Conservation (phyloP, 495 filamentous ascomycete genomes). For the Bacidia gigantensis region DNA sequence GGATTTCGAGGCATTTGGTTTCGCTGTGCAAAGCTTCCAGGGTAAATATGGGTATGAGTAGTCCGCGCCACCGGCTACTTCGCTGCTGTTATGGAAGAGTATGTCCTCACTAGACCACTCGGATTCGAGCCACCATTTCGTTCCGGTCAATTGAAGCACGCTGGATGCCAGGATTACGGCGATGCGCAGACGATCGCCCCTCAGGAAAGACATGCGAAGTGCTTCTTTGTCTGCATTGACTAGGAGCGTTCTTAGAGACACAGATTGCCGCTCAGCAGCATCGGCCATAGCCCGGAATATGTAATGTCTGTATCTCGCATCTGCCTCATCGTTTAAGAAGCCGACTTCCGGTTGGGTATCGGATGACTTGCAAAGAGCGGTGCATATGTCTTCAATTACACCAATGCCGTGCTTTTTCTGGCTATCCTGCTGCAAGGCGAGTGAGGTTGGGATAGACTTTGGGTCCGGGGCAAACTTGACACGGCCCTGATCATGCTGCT, state of each 20-base stretch:
- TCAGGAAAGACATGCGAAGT: slow-evolving; percentile 4
- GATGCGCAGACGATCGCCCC: slow-evolving; percentile 21
- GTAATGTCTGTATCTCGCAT: background rate
- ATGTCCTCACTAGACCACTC: slow-evolving; percentile 23
- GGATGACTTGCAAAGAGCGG: background rate
- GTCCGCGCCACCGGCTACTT: background rate
- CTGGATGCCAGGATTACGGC: slow-evolving; percentile 25
- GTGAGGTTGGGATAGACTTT: background rate
- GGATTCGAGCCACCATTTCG: slow-evolving; percentile 23
- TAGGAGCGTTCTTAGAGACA: slow-evolving; percentile 5
- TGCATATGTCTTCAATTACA: slow-evolving; percentile 4
- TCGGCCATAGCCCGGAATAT: background rate
- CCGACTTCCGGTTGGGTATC: background rate
- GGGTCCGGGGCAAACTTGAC: background rate
- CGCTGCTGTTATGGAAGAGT: slow-evolving; percentile 12
- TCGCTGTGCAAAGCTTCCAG: background rate
- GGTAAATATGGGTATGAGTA: slow-evolving; percentile 6
- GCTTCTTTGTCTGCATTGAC: background rate
- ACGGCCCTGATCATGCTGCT: no score
- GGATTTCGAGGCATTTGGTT: background rate
- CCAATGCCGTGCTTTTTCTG: background rate
- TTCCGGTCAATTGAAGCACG: slow-evolving; percentile 25
- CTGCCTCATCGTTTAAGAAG: slow-evolving; percentile 1
- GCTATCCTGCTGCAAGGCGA: background rate
- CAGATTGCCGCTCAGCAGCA: background rate